Conservation (phyloP, 495 filamentous ascomycete genomes). For the Penicillium diatomitis region DNA sequence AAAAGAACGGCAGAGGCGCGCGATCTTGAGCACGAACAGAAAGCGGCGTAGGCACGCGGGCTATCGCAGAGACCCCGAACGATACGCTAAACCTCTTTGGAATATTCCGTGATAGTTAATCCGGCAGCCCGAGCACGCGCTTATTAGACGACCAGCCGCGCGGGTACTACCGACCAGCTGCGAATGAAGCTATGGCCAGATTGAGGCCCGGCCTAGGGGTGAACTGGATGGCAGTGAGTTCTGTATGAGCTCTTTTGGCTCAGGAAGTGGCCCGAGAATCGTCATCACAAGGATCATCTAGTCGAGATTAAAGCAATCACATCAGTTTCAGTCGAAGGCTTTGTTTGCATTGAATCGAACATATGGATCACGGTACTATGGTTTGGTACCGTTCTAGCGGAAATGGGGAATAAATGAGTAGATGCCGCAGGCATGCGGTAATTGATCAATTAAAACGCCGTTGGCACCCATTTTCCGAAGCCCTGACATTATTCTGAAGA, state of each 20-base stretch:
- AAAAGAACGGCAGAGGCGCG: conserved; percentile 38
- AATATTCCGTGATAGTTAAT: conserved; percentile 23
- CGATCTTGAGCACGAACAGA: conserved; percentile 30
- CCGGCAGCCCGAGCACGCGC: conserved; percentile 12
- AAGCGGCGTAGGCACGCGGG: conserved; percentile 21
- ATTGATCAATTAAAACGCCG: conserved; percentile 39
- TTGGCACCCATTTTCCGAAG: conserved; percentile 41
- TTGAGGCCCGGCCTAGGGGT: neutral
- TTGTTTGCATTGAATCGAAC: too few species aligned
- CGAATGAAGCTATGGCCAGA: too few species aligned
- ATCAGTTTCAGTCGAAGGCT: too few species aligned
- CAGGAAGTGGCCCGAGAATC: neutral
- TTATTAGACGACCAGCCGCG: neutral
- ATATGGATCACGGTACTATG: conserved; percentile 6
- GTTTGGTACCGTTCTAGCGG: conserved; percentile 21
- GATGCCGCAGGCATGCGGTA: conserved; percentile 26
- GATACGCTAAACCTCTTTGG: conserved; percentile 29
- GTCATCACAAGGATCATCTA: too few species aligned
- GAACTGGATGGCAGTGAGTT: too few species aligned
- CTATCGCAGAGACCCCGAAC: conserved; percentile 39
- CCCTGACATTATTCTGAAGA: conserved; percentile 41
- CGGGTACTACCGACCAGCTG: neutral
- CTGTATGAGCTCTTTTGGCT: neutral
- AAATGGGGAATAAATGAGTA: conserved; percentile 25
- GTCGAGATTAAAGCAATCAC: too few species aligned